Evolutionary conservation across 495 filamentous ascomycete species (phyloP), one percentile per base, ranked within the genome.

Genomic region (Neurospora sp.): DNA sequence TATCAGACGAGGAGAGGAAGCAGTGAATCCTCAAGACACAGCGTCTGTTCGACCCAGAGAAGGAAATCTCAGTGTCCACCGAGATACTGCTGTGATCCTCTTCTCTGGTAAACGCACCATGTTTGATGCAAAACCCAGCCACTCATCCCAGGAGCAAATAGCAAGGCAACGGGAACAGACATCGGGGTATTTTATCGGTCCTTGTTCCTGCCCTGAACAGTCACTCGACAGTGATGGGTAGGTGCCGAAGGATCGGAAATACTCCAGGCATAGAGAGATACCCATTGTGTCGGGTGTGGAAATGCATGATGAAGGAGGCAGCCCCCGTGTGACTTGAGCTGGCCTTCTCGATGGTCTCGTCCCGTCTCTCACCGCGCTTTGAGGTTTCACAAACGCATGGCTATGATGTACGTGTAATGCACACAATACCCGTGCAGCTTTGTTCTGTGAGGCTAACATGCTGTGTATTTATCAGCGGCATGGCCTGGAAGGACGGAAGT

Each of bases 281-380:
- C 53, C 53, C 53, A 65, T 35, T 35, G 14, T 65, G 53, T 37
- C 53, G 53, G 53, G 53, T 65, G 53, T 65, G 27, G 27, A 35
- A 65, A 65, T 37, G 53, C 22, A 65, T 65, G 53, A 14, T 65
- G 53, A 65, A 35, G 53, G 27, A 65, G 53, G 53, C 31, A 65
- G 53, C 53, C 53, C 20, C 53, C 53, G 53, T 65, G 53, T 65
- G 27, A 65, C 53, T 35, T 37, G 12, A 65, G 27, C 27, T 35
- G 53, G 53, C 31, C 53, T 65, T 65, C 27, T 65, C 53, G 53
- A 65, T 35, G 53, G 31, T 65, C 53, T 65, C 53, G 14, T 65
- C 31, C 53, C 41, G 35, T 35, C 31, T 14, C 68, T 77, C 76
- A 77, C 76, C 76, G 76, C 76, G 74, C 69, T 76, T 77, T 77